These are phyloP conservation scores for Malus fusca DNA, from an alignment of 306 rosid species.

Conservation along the genomic window DNA sequence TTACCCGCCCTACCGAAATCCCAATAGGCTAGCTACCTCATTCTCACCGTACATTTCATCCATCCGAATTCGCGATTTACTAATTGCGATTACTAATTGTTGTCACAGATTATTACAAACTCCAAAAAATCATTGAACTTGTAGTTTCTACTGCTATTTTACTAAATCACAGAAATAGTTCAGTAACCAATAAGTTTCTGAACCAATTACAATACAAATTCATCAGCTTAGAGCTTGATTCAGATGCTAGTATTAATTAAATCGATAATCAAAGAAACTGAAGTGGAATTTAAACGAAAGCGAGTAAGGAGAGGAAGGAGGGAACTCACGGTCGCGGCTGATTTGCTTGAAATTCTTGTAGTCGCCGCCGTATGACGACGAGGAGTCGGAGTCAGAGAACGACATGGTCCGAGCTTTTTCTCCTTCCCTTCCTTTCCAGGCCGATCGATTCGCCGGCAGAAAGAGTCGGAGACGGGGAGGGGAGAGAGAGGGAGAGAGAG, in stretches of 20 bases:
- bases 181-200: neutral
- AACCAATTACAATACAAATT: neutral
- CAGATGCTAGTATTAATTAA: neutral
- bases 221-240: neutral
- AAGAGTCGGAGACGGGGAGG: neutral
- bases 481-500: conserved; percentile 2
- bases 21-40: neutral
- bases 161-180: neutral
- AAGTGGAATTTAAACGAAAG: neutral
- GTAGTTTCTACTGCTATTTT: neutral
- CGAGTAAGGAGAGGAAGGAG: neutral
- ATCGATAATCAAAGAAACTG: neutral
- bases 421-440: neutral
- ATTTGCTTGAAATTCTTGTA: conserved; percentile 50
- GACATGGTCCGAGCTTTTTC: conserved; percentile 28
- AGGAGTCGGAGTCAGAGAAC: conserved; percentile 52
- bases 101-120: neutral
- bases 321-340: conserved; percentile 49
- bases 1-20: neutral
- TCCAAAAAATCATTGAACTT: neutral
- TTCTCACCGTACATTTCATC: neutral
- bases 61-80: neutral
- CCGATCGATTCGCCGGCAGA: conserved; percentile 4
- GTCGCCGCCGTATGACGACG: conserved; percentile 45
- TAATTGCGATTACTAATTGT: too few relatives aligned